phyloP scores from a whole-genome alignment of 129 eudicot species.

The Helianthus tuberosus region DNA sequence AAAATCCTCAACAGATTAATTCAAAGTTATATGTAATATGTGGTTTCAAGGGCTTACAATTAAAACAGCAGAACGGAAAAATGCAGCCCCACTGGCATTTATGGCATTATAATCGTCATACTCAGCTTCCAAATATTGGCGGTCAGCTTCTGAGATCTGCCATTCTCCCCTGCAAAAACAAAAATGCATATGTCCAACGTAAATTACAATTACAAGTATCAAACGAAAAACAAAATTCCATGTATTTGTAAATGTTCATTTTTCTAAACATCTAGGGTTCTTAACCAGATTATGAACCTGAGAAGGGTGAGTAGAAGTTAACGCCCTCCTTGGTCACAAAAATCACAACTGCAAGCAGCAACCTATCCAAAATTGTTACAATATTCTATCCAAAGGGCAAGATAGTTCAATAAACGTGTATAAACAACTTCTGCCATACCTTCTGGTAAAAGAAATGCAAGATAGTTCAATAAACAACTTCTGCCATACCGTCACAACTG shows the following conservation, averaged over 20 bases:
- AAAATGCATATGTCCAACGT: slow-evolving; percentile 11
- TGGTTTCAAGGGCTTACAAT: slow-evolving; percentile 52
- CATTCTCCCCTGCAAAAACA: slow-evolving; percentile 73
- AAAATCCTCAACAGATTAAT: not conserved
- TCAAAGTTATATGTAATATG: not conserved
- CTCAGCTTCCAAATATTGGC: slow-evolving; percentile 85
- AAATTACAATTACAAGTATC: slow-evolving; percentile 9
- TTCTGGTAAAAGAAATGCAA: too few relatives aligned
- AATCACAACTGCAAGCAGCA: too few relatives aligned
- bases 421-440: too few relatives aligned
- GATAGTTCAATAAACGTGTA: too few relatives aligned
- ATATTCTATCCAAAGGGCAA: too few relatives aligned
- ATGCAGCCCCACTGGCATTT: slow-evolving; percentile 88
- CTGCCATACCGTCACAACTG: too few relatives aligned
- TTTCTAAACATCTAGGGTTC: too few relatives aligned
- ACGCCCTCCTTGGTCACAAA: too few relatives aligned
- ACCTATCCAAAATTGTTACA: too few relatives aligned
- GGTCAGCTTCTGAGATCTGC: slow-evolving; percentile 92
- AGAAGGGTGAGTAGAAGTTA: too few relatives aligned
- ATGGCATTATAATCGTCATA: slow-evolving; percentile 76
- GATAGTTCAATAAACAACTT: too few relatives aligned
- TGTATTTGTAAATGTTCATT: not conserved
- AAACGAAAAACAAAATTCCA: not conserved
- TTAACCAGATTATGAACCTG: too few relatives aligned
- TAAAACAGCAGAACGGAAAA: slow-evolving; percentile 92